phyloP scores from a whole-genome alignment of 306 rosid genomes.

The Rosa persica region DNA sequence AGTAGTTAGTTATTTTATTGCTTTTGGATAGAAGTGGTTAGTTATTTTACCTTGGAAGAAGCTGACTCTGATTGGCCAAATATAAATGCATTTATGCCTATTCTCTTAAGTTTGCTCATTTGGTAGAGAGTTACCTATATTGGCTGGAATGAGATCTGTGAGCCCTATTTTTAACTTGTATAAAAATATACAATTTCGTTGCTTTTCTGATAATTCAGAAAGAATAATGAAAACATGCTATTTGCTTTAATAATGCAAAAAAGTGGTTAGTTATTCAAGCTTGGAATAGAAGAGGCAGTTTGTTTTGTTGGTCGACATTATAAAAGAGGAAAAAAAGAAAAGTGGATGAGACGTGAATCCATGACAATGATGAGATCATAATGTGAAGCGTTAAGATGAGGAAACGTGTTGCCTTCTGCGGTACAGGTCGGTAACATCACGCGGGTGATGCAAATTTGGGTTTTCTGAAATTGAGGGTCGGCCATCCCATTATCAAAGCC shows the following conservation, averaged over 20 bases:
- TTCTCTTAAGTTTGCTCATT: no score
- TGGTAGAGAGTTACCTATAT: no score
- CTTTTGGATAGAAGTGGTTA: no score
- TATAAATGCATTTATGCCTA: no score
- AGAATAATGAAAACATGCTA: not conserved
- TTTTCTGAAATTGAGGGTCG: not conserved
- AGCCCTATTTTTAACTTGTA: no score
- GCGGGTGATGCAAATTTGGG: not conserved
- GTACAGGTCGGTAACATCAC: not conserved
- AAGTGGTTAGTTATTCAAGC: not conserved
- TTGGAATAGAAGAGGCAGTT: no score
- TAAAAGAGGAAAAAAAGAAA: not conserved
- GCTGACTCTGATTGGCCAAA: no score
- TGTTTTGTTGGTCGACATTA: not conserved
- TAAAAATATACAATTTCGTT: not conserved
- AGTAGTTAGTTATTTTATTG: not conserved
- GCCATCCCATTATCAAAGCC: not conserved
- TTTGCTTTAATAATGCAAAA: not conserved
- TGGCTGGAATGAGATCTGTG: no score
- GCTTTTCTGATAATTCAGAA: no score
- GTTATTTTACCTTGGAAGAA: no score
- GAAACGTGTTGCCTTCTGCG: constrained; percentile 2
- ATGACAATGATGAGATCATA: not conserved
- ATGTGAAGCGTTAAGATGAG: not conserved
- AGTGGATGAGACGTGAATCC: not conserved